Evolutionary conservation across 2,329 filamentous ascomycete genomes (phyloP), one percentile per base, ranked within the genome.

Genomic region (Boeremia exigua): DNA sequence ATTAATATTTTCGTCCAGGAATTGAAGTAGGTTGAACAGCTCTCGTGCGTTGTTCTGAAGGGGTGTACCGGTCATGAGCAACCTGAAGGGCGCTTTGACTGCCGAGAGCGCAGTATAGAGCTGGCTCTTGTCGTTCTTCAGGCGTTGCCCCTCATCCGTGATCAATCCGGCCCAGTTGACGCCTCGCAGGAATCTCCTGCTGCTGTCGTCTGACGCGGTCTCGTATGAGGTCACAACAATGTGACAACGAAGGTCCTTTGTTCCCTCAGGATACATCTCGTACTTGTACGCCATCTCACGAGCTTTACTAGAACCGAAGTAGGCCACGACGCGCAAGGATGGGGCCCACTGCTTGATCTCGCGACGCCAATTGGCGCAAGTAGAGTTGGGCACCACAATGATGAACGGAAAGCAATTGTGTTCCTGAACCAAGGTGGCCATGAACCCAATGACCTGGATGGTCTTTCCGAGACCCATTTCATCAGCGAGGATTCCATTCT

Each of bases 381-480:
- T 99, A 0, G 94, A 88, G 70, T 98, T 98, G 0, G 95, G 95
- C 0, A 96, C 94, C 2, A 97, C 92, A 3, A 98, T 83, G 14
- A 99, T 81, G 71, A 97, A 98, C 0, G 95, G 95, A 84, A 90
- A 98, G 75, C 92, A 95, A 69, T 85, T 81, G 68, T 86, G 82
- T 30, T 81, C 78, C 60, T 79, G 77, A 4, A 81, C 73, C 33
- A 98, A 77, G 0, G 88, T 87, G 1, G 90, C 87, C 57, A 98
- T 83, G 59, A 96, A 85, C 2, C 88, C 86, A 57, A 98, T 90
- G 48, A 97, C 87, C 72, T 99, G 95, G 29, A 99, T 91, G 0
- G 95, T 99, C 79, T 99, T 99, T 29, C 95, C 95, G 2, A 99
- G 84, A 36, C 95, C 95, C 95, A 99, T 99, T 72, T 99, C 95